These are phyloP conservation scores for Sphenostylis stenocarpa DNA, from an alignment of 306 rosid genomes.

Conservation along the genomic window DNA sequence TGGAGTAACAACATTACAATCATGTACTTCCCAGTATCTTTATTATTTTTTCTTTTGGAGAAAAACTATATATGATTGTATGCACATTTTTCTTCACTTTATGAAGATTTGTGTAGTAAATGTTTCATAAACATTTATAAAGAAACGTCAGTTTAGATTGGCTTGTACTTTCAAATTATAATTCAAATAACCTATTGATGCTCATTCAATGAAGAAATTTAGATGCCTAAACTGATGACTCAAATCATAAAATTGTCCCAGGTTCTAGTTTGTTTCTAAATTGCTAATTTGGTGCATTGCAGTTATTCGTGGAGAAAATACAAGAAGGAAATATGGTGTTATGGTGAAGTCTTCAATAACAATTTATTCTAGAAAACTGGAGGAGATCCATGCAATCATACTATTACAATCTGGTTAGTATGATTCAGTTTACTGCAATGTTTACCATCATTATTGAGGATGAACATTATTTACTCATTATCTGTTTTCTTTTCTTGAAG, in stretches of 20 bases:
- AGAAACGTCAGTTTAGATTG: neutral
- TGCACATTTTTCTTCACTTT: conserved; percentile 22
- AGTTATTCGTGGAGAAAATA: conserved; percentile 74
- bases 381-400: conserved; percentile 61
- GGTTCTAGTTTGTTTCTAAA: conserved; percentile 17
- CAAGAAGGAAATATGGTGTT: conserved; percentile 47
- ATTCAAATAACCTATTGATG: conserved; percentile 4
- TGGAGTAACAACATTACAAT: conserved; percentile 51
- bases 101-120: conserved; percentile 19
- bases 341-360: conserved; percentile 38
- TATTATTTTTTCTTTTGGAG: conserved; percentile 30
- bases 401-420: conserved; percentile 66
- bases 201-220: neutral
- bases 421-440: conserved; percentile 20
- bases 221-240: conserved; percentile 16
- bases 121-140: conserved; percentile 1
- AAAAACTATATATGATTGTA: conserved; percentile 2
- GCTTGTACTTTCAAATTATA: conserved; percentile 2
- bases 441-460: neutral
- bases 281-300: conserved; percentile 35
- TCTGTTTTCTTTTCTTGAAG: conserved; percentile 40
- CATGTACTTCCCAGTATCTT: conserved; percentile 58
- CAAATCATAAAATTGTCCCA: conserved; percentile 2
- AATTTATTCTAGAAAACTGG: conserved; percentile 44
- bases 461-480: conserved; percentile 36